Base-by-base conservation (phyloP, 768 basidiomycete genomes). In the Kwoniella dejecticola region DNA sequence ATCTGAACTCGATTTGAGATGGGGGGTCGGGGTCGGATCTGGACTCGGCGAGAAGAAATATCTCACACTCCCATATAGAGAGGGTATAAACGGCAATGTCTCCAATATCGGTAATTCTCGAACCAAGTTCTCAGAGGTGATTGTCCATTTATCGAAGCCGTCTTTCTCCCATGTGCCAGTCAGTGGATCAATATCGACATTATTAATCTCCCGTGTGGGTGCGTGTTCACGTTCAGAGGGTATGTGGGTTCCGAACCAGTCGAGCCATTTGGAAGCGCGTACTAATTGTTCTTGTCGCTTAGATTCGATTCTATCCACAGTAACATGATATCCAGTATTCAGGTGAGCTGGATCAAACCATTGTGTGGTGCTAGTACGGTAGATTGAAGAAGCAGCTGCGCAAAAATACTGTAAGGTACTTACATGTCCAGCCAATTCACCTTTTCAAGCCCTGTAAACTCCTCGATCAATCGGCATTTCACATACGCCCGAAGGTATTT, bases 381-480 rank as follows among this genome's bases (percentile, higher is more conserved):
- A n/a, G n/a, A n/a, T n/a, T n/a, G n/a, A n/a, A n/a, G n/a, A n/a
- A n/a, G n/a, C n/a, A n/a, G n/a, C n/a, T 38, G 36, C 8, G 36
- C 8, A 8, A 8, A 38, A 38, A 8, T 19, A 26, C 45, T n/a
- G 7, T 26, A 19, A 7, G 45, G 11, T n/a, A 26, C 24, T 19
- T 19, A n/a, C n/a, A 8, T 46, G 8, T 46, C 45, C 8, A 46
- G 7, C 24, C 24, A 46, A 19, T 26, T 19, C 45, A 26, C 7
- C 11, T 46, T n/a, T 19, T n/a, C 45, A 8, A 38, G 17, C 17
- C 36, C 36, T 3, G 27, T 31, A 23, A 52, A 52, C n/a, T 4
- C 21, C 23, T 52, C 50, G 6, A 52, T 33, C 50, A 52, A 52
- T n/a, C 30, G 24, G 24, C 50, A 52, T 31, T 52, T 52, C n/a